Base-by-base conservation (phyloP, 345 rosid genomes). In the Dovyalis caffra region DNA sequence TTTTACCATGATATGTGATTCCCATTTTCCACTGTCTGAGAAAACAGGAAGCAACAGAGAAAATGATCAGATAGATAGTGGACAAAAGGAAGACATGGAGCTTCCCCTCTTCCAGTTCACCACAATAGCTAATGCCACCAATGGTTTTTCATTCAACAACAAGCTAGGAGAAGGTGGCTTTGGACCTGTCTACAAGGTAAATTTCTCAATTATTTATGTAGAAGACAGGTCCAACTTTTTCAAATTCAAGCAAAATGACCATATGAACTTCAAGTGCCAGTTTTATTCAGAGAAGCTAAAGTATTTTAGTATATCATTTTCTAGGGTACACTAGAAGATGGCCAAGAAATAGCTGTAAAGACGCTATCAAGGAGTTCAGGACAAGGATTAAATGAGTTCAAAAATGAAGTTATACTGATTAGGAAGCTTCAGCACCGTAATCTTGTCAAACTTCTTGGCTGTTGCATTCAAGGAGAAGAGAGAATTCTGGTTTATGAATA, bases 401-500 rank as follows among this genome's bases (percentile, higher is more conserved):
- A 23, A n/a, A 73, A 62, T 33, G 76, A 73, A 73, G 76, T 73
- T 3, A n/a, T 45, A 20, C 21, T 47, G 2, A 64, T 73, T n/a
- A 49, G 32, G 2, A 64, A 47, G n/a, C 76, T 73, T 33, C 76
- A 73, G 33, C 70, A 64, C 47, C 14, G 63, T 23, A 73, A 64
- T 49, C 63, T 73, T 29, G 66, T 73, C 5, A 73, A 64, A 45
- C 69, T 73, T 63, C 79, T 84, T n/a, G 83, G 83, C 0, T 81
- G 81, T 28, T 81, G 81, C 65, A 71, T 79, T 68, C 77, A 81
- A 16, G 83, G 74, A 72, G 81, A 79, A 1, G 85, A 81, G 35
- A 81, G 66, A 49, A 34, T 84, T 73, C 49, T 84, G 32, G 47
- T 84, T 16, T 84, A 84, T 53, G 85, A 84, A 58, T 79, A 63